Conservation (phyloP, 2,329 filamentous ascomycete genomes). For the Alternaria conjuncta region DNA sequence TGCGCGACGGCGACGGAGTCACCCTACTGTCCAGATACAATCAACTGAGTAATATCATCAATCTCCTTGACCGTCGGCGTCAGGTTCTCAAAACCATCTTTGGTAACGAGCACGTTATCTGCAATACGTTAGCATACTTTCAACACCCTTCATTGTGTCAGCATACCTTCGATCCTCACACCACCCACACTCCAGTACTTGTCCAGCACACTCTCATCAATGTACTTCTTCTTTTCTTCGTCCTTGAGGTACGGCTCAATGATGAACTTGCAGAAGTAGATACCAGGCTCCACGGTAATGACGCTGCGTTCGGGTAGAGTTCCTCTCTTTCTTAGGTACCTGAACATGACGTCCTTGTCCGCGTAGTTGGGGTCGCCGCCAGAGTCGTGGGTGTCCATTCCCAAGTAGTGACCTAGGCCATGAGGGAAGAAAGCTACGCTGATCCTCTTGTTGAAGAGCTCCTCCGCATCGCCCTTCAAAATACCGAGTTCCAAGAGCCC, state of each 20-base stretch:
- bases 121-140: conserved; percentile 9
- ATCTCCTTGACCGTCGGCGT: conserved; percentile 77
- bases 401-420: conserved; percentile 59
- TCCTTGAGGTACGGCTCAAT: conserved; percentile 72
- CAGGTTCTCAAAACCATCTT: conserved; percentile 80
- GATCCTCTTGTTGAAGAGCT: conserved; percentile 54
- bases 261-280: conserved; percentile 78
- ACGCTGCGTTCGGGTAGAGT: conserved; percentile 78
- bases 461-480: conserved; percentile 63
- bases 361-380: conserved; percentile 58
- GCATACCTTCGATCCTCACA: conserved; percentile 76
- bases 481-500: conserved; percentile 80
- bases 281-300: conserved; percentile 92
- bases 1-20: not conserved
- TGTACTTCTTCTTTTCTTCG: conserved; percentile 65
- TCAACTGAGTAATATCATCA: conserved; percentile 69
- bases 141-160: not conserved
- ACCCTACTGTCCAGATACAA: not conserved
- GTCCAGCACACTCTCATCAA: conserved; percentile 70
- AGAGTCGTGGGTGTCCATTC: conserved; percentile 60
- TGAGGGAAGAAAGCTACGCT: conserved; percentile 60
- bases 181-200: conserved; percentile 81
- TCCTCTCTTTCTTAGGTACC: conserved; percentile 81
- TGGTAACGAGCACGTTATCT: conserved; percentile 83
- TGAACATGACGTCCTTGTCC: conserved; percentile 84